Percentiles rank a stretch among this genome's conserved stretches.
phyloP scores from a whole-genome alignment of 352 stramenopile genomes.

The Phytophthora colocasiae region DNA sequence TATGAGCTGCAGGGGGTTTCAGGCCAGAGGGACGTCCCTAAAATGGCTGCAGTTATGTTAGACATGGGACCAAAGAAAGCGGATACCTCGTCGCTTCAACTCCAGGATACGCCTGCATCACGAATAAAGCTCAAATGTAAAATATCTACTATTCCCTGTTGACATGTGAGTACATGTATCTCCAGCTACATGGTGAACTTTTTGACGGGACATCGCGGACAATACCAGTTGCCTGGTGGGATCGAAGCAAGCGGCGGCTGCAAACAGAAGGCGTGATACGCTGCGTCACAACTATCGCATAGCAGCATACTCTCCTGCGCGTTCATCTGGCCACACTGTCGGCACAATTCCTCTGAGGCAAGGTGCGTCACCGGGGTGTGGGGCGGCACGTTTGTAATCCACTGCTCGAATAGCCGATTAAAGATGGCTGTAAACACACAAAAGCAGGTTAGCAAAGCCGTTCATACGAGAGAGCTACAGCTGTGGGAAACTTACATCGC shows the following conservation, averaged over 20 bases:
- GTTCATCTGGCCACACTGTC: conserved; percentile 68
- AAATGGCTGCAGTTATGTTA: conserved; percentile 30
- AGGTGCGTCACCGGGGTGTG: conserved; percentile 62
- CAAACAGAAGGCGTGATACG: conserved; percentile 87
- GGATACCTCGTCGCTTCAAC: conserved; percentile 5
- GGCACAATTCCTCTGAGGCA: conserved; percentile 76
- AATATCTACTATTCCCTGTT: conserved; percentile 11
- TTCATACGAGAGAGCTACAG: background rate
- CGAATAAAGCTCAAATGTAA: conserved; percentile 12
- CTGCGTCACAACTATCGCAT: conserved; percentile 86
- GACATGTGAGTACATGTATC: conserved; percentile 25
- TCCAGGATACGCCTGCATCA: conserved; percentile 5
- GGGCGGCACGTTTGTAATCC: conserved; percentile 59
- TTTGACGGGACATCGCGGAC: conserved; percentile 67
- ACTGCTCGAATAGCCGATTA: conserved; percentile 80
- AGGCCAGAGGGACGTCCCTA: conserved; percentile 21
- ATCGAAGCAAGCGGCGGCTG: conserved; percentile 66
- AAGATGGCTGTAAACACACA: conserved; percentile 66
- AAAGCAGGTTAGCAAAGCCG: conserved; percentile 7
- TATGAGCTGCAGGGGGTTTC: conserved; percentile 32
- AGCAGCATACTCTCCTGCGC: conserved; percentile 80
- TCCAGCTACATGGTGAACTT: conserved; percentile 42
- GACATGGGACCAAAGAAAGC: background rate
- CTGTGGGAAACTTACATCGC: conserved; percentile 59
- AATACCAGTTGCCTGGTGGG: conserved; percentile 84